Conservation (phyloP, 169 alveolate genomes). For the Besnoitia besnoiti region DNA sequence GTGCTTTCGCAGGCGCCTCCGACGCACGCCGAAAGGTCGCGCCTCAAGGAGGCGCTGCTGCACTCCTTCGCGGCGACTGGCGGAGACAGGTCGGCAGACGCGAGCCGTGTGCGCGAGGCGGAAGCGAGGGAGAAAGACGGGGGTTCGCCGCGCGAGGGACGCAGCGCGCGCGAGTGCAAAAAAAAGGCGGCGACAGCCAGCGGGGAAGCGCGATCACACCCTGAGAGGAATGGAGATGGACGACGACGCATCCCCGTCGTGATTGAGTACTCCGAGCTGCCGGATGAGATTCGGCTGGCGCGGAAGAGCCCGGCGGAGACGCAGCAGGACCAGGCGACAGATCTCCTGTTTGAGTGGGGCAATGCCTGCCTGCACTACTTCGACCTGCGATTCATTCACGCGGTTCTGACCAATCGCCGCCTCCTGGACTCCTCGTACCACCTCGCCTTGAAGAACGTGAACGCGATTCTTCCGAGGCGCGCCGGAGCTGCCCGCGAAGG, state of each 20-base stretch:
- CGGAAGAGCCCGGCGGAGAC: not conserved
- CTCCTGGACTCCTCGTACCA: not conserved
- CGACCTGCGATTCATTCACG: constrained; percentile 2
- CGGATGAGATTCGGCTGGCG: not conserved
- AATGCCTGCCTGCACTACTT: constrained; percentile 50
- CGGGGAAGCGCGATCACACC: too few species aligned
- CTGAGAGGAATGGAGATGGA: too few species aligned
- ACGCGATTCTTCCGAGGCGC: not conserved
- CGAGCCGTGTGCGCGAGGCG: not conserved
- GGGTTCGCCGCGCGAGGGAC: too few species aligned
- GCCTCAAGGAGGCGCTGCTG: not conserved
- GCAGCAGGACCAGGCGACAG: not conserved
- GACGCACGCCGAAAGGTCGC: not conserved
- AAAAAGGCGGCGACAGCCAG: too few species aligned
- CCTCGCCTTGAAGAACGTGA: constrained; percentile 25
- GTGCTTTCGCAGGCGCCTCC: not conserved
- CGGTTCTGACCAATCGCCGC: not conserved
- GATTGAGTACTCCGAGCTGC: constrained; percentile 42
- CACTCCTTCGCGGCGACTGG: not conserved
- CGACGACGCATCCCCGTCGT: not conserved
- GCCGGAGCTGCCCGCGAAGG: not conserved
- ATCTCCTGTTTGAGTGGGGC: constrained; percentile 9
- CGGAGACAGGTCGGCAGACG: not conserved
- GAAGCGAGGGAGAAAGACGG: not conserved
- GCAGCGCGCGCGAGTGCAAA: too few species aligned